Evolutionary conservation across 2,329 filamentous ascomycete species (phyloP), one percentile per base, ranked within the genome.

Genomic region (Fonsecaea multimorphosa): DNA sequence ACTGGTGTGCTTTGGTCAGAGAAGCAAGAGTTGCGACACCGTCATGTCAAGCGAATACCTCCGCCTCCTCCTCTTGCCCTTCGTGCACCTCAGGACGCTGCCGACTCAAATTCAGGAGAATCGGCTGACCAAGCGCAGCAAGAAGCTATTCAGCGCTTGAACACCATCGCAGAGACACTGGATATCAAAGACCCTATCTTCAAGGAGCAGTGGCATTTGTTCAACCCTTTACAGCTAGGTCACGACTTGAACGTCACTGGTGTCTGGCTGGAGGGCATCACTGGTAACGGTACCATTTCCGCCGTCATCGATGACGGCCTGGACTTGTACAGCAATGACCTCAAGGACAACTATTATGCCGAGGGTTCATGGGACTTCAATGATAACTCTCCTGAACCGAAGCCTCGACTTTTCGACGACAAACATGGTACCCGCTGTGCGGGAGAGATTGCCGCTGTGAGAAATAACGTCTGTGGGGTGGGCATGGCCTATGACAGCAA

Each of bases 221-320:
- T 91, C 81, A 99, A 99, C 76, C 84, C 90, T 0, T 76, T 90
- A 5, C 88, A 96, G 72, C 76, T 87, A 0, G 94, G 93, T 5
- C 91, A 98, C 78, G 95, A 99, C 76, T 86, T 99, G 74, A 99
- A 99, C 74, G 93, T 98, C n/a, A 96, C 93, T 0, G 92, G 89
- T 12, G 85, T 98, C 5, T 99, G 95, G 95, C 76, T 92, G 72
- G 87, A 95, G 72, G 94, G 93, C 3, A 89, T 97, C 64, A 98
- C 94, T 0, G 95, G 95, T 61, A 87, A 92, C 73, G 94, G 94
- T 67, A 86, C 91, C 19, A 97, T 92, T 0, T 92, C 96, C 1
- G 94, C 94, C 61, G 95, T 99, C 72, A 91, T 99, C 2, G 95
- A 99, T 74, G 95, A 99, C 78, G 95, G 95, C 0, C 79, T 99